Conservation (phyloP, 192 early-diverging fungal genomes). For the Gryganskiella cystojenkinii region DNA sequence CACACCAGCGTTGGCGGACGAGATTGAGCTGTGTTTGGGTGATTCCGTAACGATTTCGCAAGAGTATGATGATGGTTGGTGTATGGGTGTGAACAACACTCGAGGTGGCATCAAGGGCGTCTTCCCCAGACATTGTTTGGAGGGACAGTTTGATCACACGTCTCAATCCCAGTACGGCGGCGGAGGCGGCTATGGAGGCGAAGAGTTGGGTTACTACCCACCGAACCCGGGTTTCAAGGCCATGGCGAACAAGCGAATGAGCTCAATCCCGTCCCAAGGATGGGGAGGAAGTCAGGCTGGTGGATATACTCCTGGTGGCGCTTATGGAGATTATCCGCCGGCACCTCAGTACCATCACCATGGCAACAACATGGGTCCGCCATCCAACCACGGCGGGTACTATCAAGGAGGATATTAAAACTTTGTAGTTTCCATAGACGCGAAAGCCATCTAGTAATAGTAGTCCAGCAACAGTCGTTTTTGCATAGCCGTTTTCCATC, state of each 20-base stretch:
- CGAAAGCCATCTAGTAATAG: too few relatives aligned
- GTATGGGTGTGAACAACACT: constrained; percentile 62
- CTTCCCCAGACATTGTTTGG: constrained; percentile 66
- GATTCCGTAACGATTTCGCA: constrained; percentile 64
- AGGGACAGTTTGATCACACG: constrained; percentile 29
- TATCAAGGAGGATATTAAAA: too few relatives aligned
- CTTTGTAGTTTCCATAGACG: too few relatives aligned
- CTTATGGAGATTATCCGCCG: too few relatives aligned
- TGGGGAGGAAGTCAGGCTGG: constrained; percentile 5
- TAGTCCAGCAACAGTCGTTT: too few relatives aligned
- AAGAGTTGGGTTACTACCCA: constrained; percentile 16
- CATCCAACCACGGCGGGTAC: too few relatives aligned
- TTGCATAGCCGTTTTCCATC: too few relatives aligned
- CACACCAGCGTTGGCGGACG: constrained; percentile 64
- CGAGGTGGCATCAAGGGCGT: constrained; percentile 59
- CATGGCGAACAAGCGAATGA: constrained; percentile 44
- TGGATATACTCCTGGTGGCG: background rate
- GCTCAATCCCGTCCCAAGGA: constrained; percentile 24
- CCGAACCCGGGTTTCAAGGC: constrained; percentile 35
- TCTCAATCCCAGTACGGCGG: constrained; percentile 18
- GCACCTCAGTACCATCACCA: too few relatives aligned
- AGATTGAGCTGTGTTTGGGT: constrained; percentile 62
- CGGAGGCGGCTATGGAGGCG: too few relatives aligned
- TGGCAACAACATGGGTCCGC: too few relatives aligned
- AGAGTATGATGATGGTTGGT: constrained; percentile 73